Base-by-base conservation (phyloP, 1,284 basidiomycete species). In the Trichosporon asahii region DNA sequence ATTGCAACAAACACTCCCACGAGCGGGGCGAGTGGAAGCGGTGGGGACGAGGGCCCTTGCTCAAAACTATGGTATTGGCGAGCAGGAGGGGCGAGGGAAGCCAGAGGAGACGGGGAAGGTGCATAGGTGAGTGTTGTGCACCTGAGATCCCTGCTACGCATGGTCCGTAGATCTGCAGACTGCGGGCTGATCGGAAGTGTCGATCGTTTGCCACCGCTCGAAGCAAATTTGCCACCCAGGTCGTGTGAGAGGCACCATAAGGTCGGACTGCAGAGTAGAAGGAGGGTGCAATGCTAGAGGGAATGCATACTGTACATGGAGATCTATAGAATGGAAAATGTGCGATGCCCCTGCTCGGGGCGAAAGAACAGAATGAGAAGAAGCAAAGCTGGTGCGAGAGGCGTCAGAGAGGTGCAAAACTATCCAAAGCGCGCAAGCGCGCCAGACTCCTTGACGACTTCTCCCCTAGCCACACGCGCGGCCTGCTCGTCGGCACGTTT, bases 371-470 rank as follows among this genome's bases (percentile, higher is more conserved):
- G 4, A 6, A 44, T 18, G 40, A 44, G 5, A 5, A n/a, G 12
- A 33, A 33, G 31, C n/a, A n/a, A n/a, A n/a, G n/a, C n/a, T n/a
- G n/a, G 18, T n/a, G 18, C 40, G 40, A 44, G 3, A 12, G 18
- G n/a, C n/a, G n/a, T n/a, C n/a, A 44, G 40, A 6, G 8, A 18
- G 37, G 12, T n/a, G n/a, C n/a, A n/a, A 40, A 8, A 31, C 66
- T 74, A 77, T 12, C 74, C 77, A 44, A 79, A 79, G 27, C 78
- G 70, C 25, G 78, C 75, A 31, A 79, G 71, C 9, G 78, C 78
- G 3, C 78, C 78, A 12, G 76, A 68, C 73, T 79, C 78, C 65
- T 74, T 76, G 66, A 77, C 75, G 1, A 77, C 67, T 72, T 79
- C 74, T 33, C 77, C 77, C 23, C 67, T 61, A 11, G 68, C 74